These are phyloP conservation scores for Hibiscus syriacus DNA, from an alignment of 345 rosid species.

Conservation along the genomic window DNA sequence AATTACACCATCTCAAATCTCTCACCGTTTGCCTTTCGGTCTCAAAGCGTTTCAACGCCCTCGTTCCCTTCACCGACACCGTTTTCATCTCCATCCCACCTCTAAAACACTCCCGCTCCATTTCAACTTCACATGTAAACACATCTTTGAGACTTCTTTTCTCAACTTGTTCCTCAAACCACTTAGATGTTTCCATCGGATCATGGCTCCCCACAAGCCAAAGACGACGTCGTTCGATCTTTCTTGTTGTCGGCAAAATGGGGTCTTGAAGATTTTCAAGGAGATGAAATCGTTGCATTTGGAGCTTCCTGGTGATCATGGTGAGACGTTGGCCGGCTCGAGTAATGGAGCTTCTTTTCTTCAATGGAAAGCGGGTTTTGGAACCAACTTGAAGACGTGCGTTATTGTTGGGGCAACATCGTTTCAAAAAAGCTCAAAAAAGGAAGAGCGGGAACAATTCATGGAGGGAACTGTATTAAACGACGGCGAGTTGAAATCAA, in stretches of 20 bases:
- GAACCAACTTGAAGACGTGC: conserved; percentile 26
- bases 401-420: conserved; percentile 34
- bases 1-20: conserved; percentile 11
- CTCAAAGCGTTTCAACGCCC: conserved; percentile 19
- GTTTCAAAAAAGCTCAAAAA: not conserved
- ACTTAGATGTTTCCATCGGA: conserved; percentile 13
- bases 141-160: conserved; percentile 8
- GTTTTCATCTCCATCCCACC: conserved; percentile 14
- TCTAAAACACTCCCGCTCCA: not conserved
- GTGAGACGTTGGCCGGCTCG: conserved; percentile 1
- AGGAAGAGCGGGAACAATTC: not conserved
- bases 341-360: conserved; percentile 13
- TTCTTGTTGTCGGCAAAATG: conserved; percentile 9
- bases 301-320: conserved; percentile 20
- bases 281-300: conserved; percentile 22
- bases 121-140: not conserved
- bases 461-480: conserved; percentile 3
- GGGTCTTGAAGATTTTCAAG: conserved; percentile 21
- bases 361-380: conserved; percentile 42
- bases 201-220: not conserved
- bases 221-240: not conserved
- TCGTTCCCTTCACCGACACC: no score
- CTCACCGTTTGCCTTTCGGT: conserved; percentile 11
- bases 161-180: conserved; percentile 20
- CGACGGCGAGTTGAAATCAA: conserved; percentile 24